Conservation (phyloP, 345 rosid species). For the Hibiscus syriacus region DNA sequence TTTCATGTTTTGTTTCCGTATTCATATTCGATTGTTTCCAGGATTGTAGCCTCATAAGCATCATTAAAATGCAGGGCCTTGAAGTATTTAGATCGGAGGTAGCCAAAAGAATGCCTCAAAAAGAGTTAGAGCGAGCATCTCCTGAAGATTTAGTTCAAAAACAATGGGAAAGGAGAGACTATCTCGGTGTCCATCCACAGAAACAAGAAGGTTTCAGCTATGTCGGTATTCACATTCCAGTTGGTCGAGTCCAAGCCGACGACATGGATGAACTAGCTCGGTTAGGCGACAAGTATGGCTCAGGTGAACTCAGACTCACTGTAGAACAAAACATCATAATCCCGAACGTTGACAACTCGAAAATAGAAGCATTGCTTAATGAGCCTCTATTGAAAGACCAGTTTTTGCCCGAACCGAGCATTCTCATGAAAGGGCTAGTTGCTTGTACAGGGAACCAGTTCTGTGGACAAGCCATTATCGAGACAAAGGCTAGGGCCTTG, state of each 20-base stretch:
- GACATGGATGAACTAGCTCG: conserved; percentile 89
- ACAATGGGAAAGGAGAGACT: conserved; percentile 81
- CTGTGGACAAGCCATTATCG: conserved; percentile 89
- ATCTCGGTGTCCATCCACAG: conserved; percentile 78
- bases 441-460: conserved; percentile 95
- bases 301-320: conserved; percentile 83
- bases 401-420: conserved; percentile 70
- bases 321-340: conserved; percentile 89
- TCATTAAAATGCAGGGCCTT: conserved; percentile 47
- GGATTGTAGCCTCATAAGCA: background rate
- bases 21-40: background rate
- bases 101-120: conserved; percentile 59
- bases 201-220: conserved; percentile 82
- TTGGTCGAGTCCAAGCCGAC: conserved; percentile 80
- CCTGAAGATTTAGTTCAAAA: conserved; percentile 56
- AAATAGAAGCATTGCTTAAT: conserved; percentile 54
- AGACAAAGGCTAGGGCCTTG: conserved; percentile 82
- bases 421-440: conserved; percentile 79
- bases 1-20: background rate
- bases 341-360: conserved; percentile 71
- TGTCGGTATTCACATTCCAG: conserved; percentile 80
- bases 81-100: conserved; percentile 84
- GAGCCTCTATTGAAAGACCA: conserved; percentile 48
- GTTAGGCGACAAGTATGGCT: conserved; percentile 66
- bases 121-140: conserved; percentile 59